phyloP scores from a whole-genome alignment of 1,139 yeast species.

The Magnusiomyces suaveolens region DNA sequence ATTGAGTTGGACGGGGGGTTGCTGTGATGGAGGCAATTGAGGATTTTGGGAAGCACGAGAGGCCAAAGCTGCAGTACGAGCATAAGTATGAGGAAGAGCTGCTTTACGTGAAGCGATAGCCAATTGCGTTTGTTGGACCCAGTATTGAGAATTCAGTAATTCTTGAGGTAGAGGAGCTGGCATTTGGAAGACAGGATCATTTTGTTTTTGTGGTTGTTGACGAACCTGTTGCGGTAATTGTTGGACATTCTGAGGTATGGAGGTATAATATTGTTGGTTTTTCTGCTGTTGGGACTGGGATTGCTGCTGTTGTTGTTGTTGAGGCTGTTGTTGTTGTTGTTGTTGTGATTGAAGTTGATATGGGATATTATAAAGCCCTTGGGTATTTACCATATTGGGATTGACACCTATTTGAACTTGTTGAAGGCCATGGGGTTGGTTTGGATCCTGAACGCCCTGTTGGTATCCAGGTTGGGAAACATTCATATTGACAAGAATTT shows the following conservation, averaged over 20 bases:
- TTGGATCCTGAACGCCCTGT: background rate
- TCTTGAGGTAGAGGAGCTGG: conserved; percentile 16
- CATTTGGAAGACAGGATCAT: conserved; percentile 2
- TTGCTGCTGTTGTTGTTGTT: background rate
- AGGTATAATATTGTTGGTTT: background rate
- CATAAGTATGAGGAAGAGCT: conserved; percentile 73
- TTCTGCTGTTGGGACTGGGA: background rate
- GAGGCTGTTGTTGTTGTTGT: conserved; percentile 3
- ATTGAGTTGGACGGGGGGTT: conserved; percentile 21
- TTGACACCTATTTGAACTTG: background rate
- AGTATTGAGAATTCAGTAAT: conserved; percentile 47
- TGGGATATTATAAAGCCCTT: conserved; percentile 2
- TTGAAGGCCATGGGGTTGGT: background rate
- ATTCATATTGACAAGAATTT: background rate
- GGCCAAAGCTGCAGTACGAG: conserved; percentile 82
- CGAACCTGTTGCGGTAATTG: conserved; percentile 5
- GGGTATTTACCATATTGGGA: background rate
- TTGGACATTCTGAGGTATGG: conserved; percentile 1
- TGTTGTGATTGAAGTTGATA: conserved; percentile 3
- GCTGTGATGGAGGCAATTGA: conserved; percentile 14
- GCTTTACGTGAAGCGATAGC: conserved; percentile 71
- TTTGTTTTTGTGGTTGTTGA: conserved; percentile 20
- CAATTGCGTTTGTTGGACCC: conserved; percentile 85
- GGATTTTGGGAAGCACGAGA: conserved; percentile 33
- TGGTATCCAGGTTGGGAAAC: conserved; percentile 1